phyloP scores from a whole-genome alignment of 345 rosid species.

The Murraya paniculata region DNA sequence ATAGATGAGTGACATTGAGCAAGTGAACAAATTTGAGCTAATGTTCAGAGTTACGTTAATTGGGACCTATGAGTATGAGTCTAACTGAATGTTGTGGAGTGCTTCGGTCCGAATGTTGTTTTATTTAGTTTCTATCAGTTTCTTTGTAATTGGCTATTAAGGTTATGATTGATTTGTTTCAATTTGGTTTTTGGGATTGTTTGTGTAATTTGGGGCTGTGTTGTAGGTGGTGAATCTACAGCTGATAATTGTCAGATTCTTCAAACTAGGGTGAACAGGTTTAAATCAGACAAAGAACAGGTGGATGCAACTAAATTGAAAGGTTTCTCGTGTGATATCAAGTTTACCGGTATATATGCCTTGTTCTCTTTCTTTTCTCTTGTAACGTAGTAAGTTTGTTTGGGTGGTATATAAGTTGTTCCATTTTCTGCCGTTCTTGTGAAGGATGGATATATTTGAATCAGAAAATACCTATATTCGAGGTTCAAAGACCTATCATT shows the following conservation, averaged over 20 bases:
- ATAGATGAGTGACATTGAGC: background rate
- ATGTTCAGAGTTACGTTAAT: background rate
- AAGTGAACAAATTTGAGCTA: background rate
- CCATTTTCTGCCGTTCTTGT: background rate
- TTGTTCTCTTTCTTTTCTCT: background rate
- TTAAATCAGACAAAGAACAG: conserved; percentile 58
- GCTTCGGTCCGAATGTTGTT: background rate
- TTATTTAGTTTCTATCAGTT: background rate
- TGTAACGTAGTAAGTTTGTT: background rate
- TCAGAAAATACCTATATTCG: background rate
- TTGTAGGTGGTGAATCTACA: conserved; percentile 79
- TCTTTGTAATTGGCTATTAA: background rate
- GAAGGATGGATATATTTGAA: background rate
- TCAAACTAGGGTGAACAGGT: conserved; percentile 82
- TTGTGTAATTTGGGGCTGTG: conserved; percentile 4
- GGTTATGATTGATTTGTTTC: background rate
- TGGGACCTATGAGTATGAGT: background rate
- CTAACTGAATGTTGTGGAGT: background rate
- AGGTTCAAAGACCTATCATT: background rate
- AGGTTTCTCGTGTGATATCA: conserved; percentile 74
- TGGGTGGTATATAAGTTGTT: background rate
- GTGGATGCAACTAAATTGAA: conserved; percentile 49
- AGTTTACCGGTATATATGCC: conserved; percentile 51
- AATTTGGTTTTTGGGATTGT: background rate
- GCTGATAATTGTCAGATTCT: conserved; percentile 85